Percentiles rank a stretch among this genome's conserved stretches.
These are phyloP conservation scores for Clathrus columnatus DNA, from an alignment of 768 basidiomycete genomes.

Conservation along the genomic window DNA sequence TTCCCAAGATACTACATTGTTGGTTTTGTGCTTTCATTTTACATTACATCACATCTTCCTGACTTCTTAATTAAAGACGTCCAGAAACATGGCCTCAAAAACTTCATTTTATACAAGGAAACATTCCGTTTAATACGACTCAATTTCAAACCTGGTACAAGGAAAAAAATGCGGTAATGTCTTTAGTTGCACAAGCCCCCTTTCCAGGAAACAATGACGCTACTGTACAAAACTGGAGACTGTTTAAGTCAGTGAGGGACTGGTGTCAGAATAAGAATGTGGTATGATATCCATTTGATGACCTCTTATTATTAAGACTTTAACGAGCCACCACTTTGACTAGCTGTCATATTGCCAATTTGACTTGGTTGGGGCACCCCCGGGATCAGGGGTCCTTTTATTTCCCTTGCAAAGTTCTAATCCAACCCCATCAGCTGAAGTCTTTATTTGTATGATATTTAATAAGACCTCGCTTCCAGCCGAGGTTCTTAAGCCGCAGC, in stretches of 20 bases:
- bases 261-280: conserved; percentile 26
- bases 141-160: conserved; percentile 7
- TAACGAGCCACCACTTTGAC: conserved; percentile 30
- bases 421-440: neutral
- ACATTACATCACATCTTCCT: neutral
- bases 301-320: conserved; percentile 2
- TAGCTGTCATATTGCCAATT: conserved; percentile 39
- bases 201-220: conserved; percentile 8
- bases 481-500: conserved; percentile 4
- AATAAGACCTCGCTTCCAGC: conserved; percentile 24
- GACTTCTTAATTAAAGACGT: neutral
- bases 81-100: conserved; percentile 11
- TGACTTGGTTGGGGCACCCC: conserved; percentile 20
- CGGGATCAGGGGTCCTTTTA: conserved; percentile 40
- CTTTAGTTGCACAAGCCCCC: neutral
- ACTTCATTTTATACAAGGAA: conserved; percentile 5
- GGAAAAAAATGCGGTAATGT: conserved; percentile 6
- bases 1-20: conserved; percentile 5
- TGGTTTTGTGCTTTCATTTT: neutral
- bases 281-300: conserved; percentile 28
- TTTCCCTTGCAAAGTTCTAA: conserved; percentile 27
- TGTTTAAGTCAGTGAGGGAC: conserved; percentile 33
- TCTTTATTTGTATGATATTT: conserved; percentile 43
- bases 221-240: conserved; percentile 34
- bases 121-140: conserved; percentile 1